phyloP scores from a whole-genome alignment of 768 basidiomycete species.

The Lactifluus rugatus region DNA sequence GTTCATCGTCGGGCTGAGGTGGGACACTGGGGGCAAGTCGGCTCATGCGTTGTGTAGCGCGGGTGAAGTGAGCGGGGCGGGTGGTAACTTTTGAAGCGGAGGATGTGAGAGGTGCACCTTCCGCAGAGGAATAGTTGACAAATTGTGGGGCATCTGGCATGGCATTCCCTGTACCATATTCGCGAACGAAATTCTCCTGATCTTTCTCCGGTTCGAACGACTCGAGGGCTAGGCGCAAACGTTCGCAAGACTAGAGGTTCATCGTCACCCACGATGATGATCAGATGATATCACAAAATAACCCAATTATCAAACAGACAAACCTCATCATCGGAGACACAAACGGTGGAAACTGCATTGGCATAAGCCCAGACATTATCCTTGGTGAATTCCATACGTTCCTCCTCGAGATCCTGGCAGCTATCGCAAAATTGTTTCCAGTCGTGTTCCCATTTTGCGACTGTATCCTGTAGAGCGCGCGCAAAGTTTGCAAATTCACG shows the following conservation, averaged over 20 bases:
- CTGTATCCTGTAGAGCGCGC: conserved; percentile 66
- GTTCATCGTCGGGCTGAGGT: conserved; percentile 33
- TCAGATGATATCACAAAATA: background rate
- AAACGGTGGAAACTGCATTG: conserved; percentile 91
- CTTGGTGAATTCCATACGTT: conserved; percentile 89
- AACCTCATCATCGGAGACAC: conserved; percentile 93
- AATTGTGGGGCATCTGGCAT: conserved; percentile 86
- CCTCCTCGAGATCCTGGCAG: conserved; percentile 93
- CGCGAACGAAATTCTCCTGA: conserved; percentile 79
- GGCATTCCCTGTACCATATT: conserved; percentile 78
- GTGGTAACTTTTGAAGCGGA: conserved; percentile 47
- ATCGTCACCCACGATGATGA: background rate
- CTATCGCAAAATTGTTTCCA: conserved; percentile 95
- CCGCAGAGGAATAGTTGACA: conserved; percentile 57
- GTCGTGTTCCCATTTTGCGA: conserved; percentile 79
- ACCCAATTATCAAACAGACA: conserved; percentile 19
- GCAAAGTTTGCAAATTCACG: conserved; percentile 87
- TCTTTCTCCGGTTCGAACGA: conserved; percentile 82
- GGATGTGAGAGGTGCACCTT: conserved; percentile 52
- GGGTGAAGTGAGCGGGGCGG: conserved; percentile 46
- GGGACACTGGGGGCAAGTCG: conserved; percentile 25
- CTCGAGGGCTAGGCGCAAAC: conserved; percentile 76
- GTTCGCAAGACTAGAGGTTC: conserved; percentile 75
- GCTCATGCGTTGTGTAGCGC: conserved; percentile 30
- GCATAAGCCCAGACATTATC: conserved; percentile 95